Evolutionary conservation across 1,284 basidiomycete species (phyloP).

Genomic region (Phenoliferia sp.): DNA sequence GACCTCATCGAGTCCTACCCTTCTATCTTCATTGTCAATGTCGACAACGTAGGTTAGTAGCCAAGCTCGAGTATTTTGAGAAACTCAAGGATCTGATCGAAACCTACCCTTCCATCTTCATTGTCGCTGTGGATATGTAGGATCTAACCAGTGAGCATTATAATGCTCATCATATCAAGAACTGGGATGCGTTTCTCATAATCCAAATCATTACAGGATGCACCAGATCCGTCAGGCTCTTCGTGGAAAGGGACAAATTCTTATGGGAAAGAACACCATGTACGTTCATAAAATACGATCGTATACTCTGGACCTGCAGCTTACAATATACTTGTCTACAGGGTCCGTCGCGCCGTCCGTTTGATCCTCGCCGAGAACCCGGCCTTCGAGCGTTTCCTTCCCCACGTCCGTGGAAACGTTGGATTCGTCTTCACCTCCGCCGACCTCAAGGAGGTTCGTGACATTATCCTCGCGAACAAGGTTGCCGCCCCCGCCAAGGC

Average conservation of each 20-base stretch:
- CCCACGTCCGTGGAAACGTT: constrained; percentile 94
- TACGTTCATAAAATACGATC: too few species aligned
- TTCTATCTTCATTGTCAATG: constrained; percentile 98
- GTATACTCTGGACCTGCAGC: not conserved
- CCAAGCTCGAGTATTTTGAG: constrained; percentile 88
- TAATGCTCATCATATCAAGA: not conserved
- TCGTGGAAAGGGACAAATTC: constrained; percentile 90
- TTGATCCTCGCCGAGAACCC: constrained; percentile 83
- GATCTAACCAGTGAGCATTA: constrained; percentile 81
- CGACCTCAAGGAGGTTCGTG: constrained; percentile 93
- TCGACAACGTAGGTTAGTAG: too few species aligned
- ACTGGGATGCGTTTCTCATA: not conserved
- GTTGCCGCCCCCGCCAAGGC: constrained; percentile 98
- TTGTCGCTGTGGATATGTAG: constrained; percentile 99
- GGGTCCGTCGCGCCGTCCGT: constrained; percentile 90
- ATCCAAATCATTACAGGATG: constrained; percentile 45
- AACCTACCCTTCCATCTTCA: constrained; percentile 91
- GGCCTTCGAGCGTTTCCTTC: constrained; percentile 92
- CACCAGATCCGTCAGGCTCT: constrained; percentile 96
- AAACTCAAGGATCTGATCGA: constrained; percentile 91
- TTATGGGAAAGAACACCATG: constrained; percentile 99
- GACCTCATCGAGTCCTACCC: constrained; percentile 86
- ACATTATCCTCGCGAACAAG: constrained; percentile 90
- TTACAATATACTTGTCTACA: not conserved
- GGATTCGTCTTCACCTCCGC: constrained; percentile 95